These are phyloP conservation scores for Alternaria sp. DNA, from an alignment of 2,329 filamentous ascomycete genomes.

Conservation along the genomic window DNA sequence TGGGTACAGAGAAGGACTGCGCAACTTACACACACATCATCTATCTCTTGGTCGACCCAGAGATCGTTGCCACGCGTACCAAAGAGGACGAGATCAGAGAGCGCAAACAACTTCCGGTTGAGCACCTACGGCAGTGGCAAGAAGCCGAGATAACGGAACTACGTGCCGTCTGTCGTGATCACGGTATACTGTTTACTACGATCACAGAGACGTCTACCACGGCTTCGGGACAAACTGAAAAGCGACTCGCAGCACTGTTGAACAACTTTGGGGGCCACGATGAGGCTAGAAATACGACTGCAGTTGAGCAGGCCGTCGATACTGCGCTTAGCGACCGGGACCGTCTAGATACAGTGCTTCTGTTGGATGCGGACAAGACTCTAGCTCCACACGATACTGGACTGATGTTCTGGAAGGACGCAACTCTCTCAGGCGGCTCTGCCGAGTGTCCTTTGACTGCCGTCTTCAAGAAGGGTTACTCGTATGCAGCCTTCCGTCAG, in stretches of 20 bases:
- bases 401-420: slow-evolving; percentile 57
- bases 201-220: neutral
- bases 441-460: slow-evolving; percentile 43
- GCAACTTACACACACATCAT: slow-evolving; percentile 62
- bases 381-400: slow-evolving; percentile 60
- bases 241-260: slow-evolving; percentile 36
- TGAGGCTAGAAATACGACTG: slow-evolving; percentile 47
- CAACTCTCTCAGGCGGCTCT: neutral
- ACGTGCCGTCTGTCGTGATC: slow-evolving; percentile 1
- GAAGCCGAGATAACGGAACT: neutral
- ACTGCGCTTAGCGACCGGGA: neutral
- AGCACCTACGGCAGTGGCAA: slow-evolving; percentile 2
- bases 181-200: slow-evolving; percentile 57
- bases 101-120: neutral
- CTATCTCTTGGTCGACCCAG: slow-evolving; percentile 56
- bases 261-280: slow-evolving; percentile 49
- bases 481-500: slow-evolving; percentile 63
- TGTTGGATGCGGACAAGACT: slow-evolving; percentile 66
- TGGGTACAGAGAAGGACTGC: slow-evolving; percentile 56
- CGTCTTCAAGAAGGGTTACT: slow-evolving; percentile 61
- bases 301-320: neutral
- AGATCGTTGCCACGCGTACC: slow-evolving; percentile 47
- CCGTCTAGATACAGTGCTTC: slow-evolving; percentile 53
- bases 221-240: neutral
- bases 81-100: slow-evolving; percentile 47